Evolutionary conservation across 192 early-diverging fungal species (phyloP), one percentile per base, ranked within the genome.

Genomic region (Podila horticola): DNA sequence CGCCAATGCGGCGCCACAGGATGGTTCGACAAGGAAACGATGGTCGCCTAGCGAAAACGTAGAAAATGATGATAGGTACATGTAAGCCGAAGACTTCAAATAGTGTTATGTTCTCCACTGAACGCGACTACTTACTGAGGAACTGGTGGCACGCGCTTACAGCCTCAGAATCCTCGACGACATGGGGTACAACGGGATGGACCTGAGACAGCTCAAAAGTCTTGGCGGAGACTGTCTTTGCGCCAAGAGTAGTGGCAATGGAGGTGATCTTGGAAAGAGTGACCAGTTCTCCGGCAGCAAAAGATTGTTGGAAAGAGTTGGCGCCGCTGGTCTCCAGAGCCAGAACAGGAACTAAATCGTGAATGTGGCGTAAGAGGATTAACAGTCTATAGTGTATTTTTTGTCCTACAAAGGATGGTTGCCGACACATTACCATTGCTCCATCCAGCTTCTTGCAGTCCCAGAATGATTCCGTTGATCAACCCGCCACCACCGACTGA

Each of bases 311-410:
- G 62, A 94, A 93, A 11, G 89, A 86, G 74, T 92, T 92, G 57
- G 89, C 90, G 55, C 91, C 91, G 81, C 92, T 89, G 2, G 93
- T 94, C 69, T 94, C 93, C 9, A 91, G 90, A 3, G 93, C 91
- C 82, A 94, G 88, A 5, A 93, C 79, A 33, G 93, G 93, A 0
- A 94, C 93, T 76, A 49, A 10, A 20, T 26, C 24, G 29, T 7
- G 59, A 30, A 22, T 24, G 52, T 2, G 1, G 52, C 19, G 52
- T 22, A 3, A 45, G 13, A 15, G 15, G 13, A 45, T 15, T 17
- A 45, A 45, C 15, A 45, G 4, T 45, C 36, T 6, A 38, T 38
- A 10, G 8, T 3, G 3, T 0, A 38, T 6, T 10, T 38, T 38
- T 1, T 7, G 10, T 7, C 36, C 10, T 6, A 38, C 36, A 45